Conservation (phyloP, 108 stramenopile species). For the Epipyxis sp. region DNA sequence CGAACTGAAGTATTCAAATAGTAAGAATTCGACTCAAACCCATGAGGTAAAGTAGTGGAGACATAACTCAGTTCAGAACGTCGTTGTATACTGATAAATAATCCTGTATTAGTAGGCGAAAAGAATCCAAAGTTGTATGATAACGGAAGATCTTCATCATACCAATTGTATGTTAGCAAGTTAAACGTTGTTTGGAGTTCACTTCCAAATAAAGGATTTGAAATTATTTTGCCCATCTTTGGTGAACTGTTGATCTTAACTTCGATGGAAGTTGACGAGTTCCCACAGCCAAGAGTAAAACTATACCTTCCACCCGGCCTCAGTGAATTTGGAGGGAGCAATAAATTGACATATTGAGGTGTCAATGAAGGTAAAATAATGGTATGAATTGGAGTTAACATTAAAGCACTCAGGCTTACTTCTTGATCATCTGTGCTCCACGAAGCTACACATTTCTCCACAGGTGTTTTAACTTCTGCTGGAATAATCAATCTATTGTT, state of each 20-base stretch:
- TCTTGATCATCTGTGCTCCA: neutral
- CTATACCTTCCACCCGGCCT: neutral
- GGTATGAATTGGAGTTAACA: neutral
- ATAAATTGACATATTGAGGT: conserved; percentile 9
- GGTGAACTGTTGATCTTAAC: conserved; percentile 8
- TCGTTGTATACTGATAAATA: neutral
- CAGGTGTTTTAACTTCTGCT: too few relatives aligned
- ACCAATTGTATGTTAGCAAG: neutral
- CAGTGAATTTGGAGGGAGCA: neutral
- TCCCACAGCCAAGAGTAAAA: conserved; percentile 13
- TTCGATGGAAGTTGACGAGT: neutral
- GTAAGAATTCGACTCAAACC: conserved; percentile 11
- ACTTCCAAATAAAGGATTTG: conserved; percentile 8
- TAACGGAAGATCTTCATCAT: conserved; percentile 21
- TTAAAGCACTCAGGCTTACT: neutral
- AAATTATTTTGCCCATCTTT: neutral
- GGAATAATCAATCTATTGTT: too few relatives aligned
- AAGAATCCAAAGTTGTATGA: conserved; percentile 18
- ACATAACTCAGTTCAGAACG: neutral
- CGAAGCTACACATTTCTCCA: neutral
- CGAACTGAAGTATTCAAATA: neutral
- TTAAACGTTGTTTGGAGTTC: conserved; percentile 5
- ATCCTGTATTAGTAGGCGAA: neutral
- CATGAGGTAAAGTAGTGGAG: conserved; percentile 7
- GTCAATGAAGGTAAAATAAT: neutral